Conservation (phyloP, 2,329 filamentous ascomycete species). For the Penicillium griseofulvum region DNA sequence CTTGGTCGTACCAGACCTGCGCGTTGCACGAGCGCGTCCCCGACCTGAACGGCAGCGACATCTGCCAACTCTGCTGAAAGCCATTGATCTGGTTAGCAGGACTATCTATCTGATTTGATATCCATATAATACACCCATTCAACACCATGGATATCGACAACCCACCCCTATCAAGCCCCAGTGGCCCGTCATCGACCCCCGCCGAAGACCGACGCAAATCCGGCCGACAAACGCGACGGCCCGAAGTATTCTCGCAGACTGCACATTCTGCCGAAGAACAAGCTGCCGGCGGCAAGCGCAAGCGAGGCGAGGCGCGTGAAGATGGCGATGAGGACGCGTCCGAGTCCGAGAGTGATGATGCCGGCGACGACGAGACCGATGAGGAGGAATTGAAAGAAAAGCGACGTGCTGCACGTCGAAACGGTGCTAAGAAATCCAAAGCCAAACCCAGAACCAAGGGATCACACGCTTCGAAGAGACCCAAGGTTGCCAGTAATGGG, state of each 20-base stretch:
- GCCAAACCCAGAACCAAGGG: slow-evolving; percentile 40
- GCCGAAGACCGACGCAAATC: slow-evolving; percentile 43
- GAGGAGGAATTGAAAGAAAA: slow-evolving; percentile 52
- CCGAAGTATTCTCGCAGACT: slow-evolving; percentile 43
- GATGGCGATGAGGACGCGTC: slow-evolving; percentile 36
- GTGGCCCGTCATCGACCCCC: slow-evolving; percentile 20
- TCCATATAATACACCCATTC: not conserved
- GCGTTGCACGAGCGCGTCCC: slow-evolving; percentile 26
- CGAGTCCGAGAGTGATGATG: slow-evolving; percentile 41
- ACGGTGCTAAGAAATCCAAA: slow-evolving; percentile 34
- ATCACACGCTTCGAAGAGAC: slow-evolving; percentile 50
- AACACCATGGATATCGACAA: slow-evolving; percentile 23
- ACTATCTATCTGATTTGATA: slow-evolving; percentile 1
- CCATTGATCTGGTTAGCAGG: not conserved
- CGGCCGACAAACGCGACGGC: slow-evolving; percentile 44
- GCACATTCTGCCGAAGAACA: slow-evolving; percentile 28
- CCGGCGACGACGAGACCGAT: slow-evolving; percentile 40
- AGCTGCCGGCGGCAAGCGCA: slow-evolving; percentile 48
- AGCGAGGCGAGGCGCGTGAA: slow-evolving; percentile 43
- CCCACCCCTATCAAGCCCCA: slow-evolving; percentile 7
- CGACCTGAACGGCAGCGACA: slow-evolving; percentile 11
- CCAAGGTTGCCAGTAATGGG: slow-evolving; percentile 54
- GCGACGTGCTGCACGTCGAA: slow-evolving; percentile 37
- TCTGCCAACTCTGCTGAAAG: not conserved
- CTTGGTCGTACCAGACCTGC: slow-evolving; percentile 18